Conservation (phyloP, 2,329 filamentous ascomycete species). For the Colletotrichum eremochloae region DNA sequence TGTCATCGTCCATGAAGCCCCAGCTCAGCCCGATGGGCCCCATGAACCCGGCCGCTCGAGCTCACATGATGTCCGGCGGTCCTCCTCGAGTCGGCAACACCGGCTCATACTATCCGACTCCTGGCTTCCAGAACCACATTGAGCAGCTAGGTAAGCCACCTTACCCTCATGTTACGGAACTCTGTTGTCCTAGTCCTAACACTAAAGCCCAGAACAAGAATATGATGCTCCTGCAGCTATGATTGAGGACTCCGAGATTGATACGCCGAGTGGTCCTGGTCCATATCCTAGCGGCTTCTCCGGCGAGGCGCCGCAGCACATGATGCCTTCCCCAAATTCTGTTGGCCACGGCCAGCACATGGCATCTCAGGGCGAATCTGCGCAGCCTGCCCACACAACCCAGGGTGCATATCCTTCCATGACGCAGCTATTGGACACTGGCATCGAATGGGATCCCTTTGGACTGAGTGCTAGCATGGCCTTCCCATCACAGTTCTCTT, state of each 20-base stretch:
- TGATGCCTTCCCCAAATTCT: conserved; percentile 56
- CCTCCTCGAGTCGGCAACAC: conserved; percentile 56
- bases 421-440: conserved; percentile 78
- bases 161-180: conserved; percentile 61
- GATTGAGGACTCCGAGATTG: conserved; percentile 84
- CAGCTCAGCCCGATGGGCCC: conserved; percentile 52
- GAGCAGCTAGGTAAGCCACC: conserved; percentile 91
- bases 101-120: conserved; percentile 81
- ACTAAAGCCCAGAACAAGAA: conserved; percentile 87
- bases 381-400: conserved; percentile 44
- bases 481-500: conserved; percentile 87
- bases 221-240: conserved; percentile 93
- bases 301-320: conserved; percentile 56
- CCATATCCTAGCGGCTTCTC: conserved; percentile 73
- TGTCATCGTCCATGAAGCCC: conserved; percentile 56
- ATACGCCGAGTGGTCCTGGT: conserved; percentile 74
- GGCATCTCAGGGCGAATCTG: conserved; percentile 53
- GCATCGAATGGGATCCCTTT: conserved; percentile 93
- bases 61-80: conserved; percentile 50
- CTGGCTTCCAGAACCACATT: conserved; percentile 90
- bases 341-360: conserved; percentile 53
- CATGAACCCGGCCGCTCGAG: conserved; percentile 48
- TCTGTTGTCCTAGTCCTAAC: conserved; percentile 78
- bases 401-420: conserved; percentile 71
- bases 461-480: conserved; percentile 95